phyloP scores from a whole-genome alignment of 495 filamentous ascomycete genomes.

The Daldinia vernicosa region DNA sequence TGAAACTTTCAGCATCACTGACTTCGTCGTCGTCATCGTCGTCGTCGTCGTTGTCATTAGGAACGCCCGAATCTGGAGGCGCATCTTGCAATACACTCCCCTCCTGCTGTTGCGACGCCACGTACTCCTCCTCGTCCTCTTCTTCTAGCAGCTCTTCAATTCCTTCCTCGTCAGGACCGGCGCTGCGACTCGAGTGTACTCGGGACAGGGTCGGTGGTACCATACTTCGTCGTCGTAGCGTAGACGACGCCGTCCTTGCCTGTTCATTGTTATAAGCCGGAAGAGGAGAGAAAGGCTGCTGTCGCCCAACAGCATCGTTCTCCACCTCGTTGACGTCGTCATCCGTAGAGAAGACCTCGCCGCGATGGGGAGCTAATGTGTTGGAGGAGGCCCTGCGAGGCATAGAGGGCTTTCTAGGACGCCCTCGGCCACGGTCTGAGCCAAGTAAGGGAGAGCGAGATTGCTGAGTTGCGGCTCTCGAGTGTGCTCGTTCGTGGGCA shows the following conservation, averaged over 20 bases:
- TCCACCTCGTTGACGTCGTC: conserved; percentile 89
- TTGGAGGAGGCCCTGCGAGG: conserved; percentile 78
- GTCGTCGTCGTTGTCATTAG: conserved; percentile 67
- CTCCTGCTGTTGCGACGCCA: conserved; percentile 49
- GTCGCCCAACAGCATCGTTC: conserved; percentile 55
- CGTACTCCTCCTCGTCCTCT: conserved; percentile 39
- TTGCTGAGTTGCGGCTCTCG: conserved; percentile 41
- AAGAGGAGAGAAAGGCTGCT: conserved; percentile 40
- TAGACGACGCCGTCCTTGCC: conserved; percentile 61
- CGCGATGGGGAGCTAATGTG: conserved; percentile 75
- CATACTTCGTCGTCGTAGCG: conserved; percentile 72
- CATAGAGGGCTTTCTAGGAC: conserved; percentile 75
- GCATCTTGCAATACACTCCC: conserved; percentile 36
- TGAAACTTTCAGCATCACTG: conserved; percentile 85
- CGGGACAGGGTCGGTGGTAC: conserved; percentile 67
- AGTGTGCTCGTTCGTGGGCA: conserved; percentile 46
- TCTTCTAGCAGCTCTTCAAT: conserved; percentile 49
- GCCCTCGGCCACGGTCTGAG: conserved; percentile 64
- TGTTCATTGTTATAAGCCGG: conserved; percentile 40
- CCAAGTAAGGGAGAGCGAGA: conserved; percentile 63
- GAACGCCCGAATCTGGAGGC: conserved; percentile 41
- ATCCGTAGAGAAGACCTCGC: conserved; percentile 92
- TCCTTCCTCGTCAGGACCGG: conserved; percentile 59
- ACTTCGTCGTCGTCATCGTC: conserved; percentile 68
- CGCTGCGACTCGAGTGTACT: conserved; percentile 60